Evolutionary conservation across 805 yeast genomes (phyloP), one percentile per base, ranked within the genome.

Genomic region (Wickerhamiella galacta): DNA sequence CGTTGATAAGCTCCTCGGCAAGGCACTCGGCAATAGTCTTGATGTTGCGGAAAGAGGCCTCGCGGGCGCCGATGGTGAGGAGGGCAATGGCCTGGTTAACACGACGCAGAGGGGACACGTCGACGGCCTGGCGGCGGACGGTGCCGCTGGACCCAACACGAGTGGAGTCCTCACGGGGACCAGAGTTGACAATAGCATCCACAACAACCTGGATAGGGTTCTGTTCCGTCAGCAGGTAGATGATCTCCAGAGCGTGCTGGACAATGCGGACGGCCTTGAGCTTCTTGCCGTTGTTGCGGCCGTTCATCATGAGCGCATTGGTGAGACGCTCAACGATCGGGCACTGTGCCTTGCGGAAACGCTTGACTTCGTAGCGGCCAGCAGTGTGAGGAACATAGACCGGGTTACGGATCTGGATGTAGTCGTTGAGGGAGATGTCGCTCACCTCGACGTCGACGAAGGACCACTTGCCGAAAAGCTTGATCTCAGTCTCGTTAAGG

Each of bases 251-350:
- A 55, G 99, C 87, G 76, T 90, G 98, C 75, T 92, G 81, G 66
- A 90, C 83, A 64, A 90, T 90, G 79, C 96, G 85, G 56, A 90
- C 96, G 57, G 99, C 98, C 80, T 87, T 85, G 67, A 92, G 81
- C 74, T 90, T 90, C 78, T 90, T 90, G 77, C 99, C 99, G 79
- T 92, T 90, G 92, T 90, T 90, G 75, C 96, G 87, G 74, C 99
- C 99, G 79, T 90, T 85, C 98, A 90, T 90, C 98, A 90, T 90
- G 63, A 90, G 74, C 48, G 98, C 79, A 87, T 90, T 87, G 69
- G 96, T 87, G 66, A 90, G 75, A 76, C 99, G 87, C 78, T 90
- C 99, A 54, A 90, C 66, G 65, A 90, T 77, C 60, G 96, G 96
- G 72, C 95, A 85, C 75, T 90, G 98, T 53, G 96, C 90, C 79